Base-by-base conservation (phyloP, 106 monocot genomes). In the Iris macrosiphon region DNA sequence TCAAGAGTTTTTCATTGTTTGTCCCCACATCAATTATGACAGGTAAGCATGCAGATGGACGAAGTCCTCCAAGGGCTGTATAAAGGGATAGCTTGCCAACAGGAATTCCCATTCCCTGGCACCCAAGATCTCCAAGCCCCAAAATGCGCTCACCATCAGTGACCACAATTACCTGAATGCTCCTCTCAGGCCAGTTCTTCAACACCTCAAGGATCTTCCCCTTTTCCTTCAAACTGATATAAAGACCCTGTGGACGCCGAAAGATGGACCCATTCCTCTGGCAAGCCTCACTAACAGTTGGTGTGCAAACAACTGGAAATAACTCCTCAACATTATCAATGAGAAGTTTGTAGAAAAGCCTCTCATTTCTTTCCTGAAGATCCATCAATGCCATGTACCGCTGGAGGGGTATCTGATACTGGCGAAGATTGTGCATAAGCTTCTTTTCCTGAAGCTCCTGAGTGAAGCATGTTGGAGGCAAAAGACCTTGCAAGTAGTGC, bases 121-220 rank as follows among this genome's bases (percentile, higher is more conserved):
- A 67, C 20, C 67, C 67, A 40, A 67, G 67, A 49, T 67, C 67
- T 49, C 67, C 67, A 49, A 67, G 67, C 12, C 67, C 67, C 49
- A 67, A 58, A 45, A 67, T 67, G 1, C 67, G 67, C 39, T 67
- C 67, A 23, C 67, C 67, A 67, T 67, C 67, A 49, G 67, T 67
- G 26, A 67, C 67, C 28, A 67, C 67, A 40, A 67, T 67, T 49
- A 67, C 67, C 12, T 67, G 67, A 30, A 67, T 67, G 17, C 49
- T 58, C 49, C 49, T 67, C 67, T 67, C 67, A 57, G 67, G 67
- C 67, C 67, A 67, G 32, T 67, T 67, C 49, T 58, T 67, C 67
- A 67, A 67, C 26, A 67, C 67, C 23, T 67, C 67, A 39, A 67
- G 56, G 35, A 67, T 58, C 49, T 49, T 58, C 21, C 67, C 67